These are phyloP conservation scores for Mycotypha africana DNA, from an alignment of 371 early-diverging fungal genomes.

Conservation along the genomic window DNA sequence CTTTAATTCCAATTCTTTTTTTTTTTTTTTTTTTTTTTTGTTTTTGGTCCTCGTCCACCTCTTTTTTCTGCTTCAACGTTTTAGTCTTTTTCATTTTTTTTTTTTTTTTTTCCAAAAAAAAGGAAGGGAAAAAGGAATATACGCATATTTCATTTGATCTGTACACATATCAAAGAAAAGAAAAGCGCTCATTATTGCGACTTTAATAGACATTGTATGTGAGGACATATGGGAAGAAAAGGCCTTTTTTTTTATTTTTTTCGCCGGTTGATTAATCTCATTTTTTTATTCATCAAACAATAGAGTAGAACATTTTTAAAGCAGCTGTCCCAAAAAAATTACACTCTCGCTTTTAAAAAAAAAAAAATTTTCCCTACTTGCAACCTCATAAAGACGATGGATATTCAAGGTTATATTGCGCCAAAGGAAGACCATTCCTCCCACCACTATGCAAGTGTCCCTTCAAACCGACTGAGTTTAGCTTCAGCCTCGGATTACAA, in stretches of 20 bases:
- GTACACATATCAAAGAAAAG: not conserved
- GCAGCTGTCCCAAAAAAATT: no score
- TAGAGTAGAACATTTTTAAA: no score
- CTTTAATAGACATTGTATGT: no score
- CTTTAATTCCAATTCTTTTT: conserved; percentile 10
- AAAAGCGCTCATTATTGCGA: not conserved
- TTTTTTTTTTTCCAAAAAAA: conserved; percentile 1
- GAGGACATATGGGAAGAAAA: no score
- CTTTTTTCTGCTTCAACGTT: no score
- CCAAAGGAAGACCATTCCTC: conserved; percentile 6
- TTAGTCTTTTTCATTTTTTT: not conserved
- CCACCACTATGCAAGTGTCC: conserved; percentile 6
- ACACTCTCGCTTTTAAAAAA: no score
- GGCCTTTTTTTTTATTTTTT: no score
- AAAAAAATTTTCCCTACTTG: conserved; percentile 1
- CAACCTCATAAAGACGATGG: conserved; percentile 11
- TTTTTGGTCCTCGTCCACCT: conserved; percentile 7
- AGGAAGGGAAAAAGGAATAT: not conserved
- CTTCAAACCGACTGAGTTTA: conserved; percentile 6
- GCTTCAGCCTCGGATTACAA: conserved; percentile 10
- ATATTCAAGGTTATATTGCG: conserved; percentile 19
- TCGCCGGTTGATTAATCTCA: no score
- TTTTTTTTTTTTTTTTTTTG: conserved; percentile 7
- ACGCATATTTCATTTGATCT: no score
- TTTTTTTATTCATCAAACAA: no score